Base-by-base conservation (phyloP, 2,329 filamentous ascomycete genomes). In the Sporothrix pseudoabietina region DNA sequence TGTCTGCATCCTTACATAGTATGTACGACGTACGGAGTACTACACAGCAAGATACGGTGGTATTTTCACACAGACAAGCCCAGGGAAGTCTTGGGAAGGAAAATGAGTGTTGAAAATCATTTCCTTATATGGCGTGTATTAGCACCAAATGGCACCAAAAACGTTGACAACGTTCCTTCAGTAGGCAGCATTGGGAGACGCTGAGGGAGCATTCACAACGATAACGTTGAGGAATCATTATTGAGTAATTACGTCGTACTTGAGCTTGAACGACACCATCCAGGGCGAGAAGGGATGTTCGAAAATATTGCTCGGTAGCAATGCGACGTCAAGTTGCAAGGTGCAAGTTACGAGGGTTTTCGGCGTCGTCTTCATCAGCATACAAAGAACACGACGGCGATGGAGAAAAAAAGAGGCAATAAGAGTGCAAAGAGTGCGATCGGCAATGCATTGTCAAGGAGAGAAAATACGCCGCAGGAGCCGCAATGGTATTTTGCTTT, bases 391-490 rank as follows among this genome's bases (percentile, higher is more conserved):
- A 26, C 52, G 22, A 14, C 52, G 52, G 7, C 12, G 22, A 10
- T 22, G 22, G 22, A 12, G 52, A n/a, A 54, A 39, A 54, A 35
- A 35, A 12, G 30, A 52, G 22, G 39, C 41, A 41, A n/a, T 26
- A 26, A 26, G 26, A 26, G 26, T 26, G 22, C n/a, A 39, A 44
- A 10, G 22, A 30, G 10, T 35, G 57, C 44, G 44, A 68, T 68
- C 65, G 44, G 65, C 44, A 68, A 68, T 68, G 65, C 65, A 52
- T 16, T 52, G 26, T 52, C 65, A 32, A 68, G 65, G 26, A 68
- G 63, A 49, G 52, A 55, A 6, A 14, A 26, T 26, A 55, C 52
- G 22, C 26, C 52, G n/a, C 4, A 26, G 22, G 52, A 55, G 52
- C 22, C 22, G 52, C 10, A 54, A 9, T 55, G 14, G 7, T 61